Conservation (phyloP, 495 filamentous ascomycete genomes). For the Mycothermus thermophilus region DNA sequence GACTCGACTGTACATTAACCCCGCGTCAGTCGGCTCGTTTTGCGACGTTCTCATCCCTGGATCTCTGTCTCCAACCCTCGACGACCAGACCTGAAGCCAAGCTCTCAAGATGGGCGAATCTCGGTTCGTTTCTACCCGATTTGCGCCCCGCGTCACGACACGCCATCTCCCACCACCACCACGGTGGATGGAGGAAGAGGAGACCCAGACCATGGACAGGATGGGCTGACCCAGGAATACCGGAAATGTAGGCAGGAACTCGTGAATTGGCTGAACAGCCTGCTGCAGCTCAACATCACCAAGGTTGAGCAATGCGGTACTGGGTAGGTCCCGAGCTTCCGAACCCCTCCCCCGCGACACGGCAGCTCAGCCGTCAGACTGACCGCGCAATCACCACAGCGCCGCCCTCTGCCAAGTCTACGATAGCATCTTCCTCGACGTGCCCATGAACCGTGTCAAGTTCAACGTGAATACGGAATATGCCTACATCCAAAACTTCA, state of each 20-base stretch:
- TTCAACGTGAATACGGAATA: slow-evolving; percentile 97
- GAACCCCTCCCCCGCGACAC: slow-evolving; percentile 25
- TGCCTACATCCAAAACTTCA: slow-evolving; percentile 95
- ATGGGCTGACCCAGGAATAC: no score
- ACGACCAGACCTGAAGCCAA: neutral
- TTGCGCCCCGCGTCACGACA: slow-evolving; percentile 6
- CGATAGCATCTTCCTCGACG: slow-evolving; percentile 92
- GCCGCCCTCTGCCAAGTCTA: slow-evolving; percentile 94
- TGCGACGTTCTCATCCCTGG: slow-evolving; percentile 1
- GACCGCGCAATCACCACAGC: slow-evolving; percentile 33
- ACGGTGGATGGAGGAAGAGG: no score
- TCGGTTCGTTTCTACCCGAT: slow-evolving; percentile 16
- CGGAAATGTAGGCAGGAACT: slow-evolving; percentile 86
- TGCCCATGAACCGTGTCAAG: slow-evolving; percentile 92
- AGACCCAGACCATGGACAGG: no score
- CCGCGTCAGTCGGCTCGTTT: no score
- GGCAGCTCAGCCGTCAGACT: slow-evolving; percentile 3
- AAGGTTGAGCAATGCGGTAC: slow-evolving; percentile 99
- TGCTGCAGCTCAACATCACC: slow-evolving; percentile 91
- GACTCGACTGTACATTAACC: no score
- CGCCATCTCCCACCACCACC: neutral
- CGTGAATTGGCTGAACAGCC: slow-evolving; percentile 91
- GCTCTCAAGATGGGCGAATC: slow-evolving; percentile 28
- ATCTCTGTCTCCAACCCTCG: slow-evolving; percentile 1
- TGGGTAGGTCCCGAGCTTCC: slow-evolving; percentile 49